A percentile compares a stretch with the other conserved stretches of the same genome.
Evolutionary conservation across 2,329 filamentous ascomycete genomes (phyloP).

Genomic region (Calonectria pauciramosa): DNA sequence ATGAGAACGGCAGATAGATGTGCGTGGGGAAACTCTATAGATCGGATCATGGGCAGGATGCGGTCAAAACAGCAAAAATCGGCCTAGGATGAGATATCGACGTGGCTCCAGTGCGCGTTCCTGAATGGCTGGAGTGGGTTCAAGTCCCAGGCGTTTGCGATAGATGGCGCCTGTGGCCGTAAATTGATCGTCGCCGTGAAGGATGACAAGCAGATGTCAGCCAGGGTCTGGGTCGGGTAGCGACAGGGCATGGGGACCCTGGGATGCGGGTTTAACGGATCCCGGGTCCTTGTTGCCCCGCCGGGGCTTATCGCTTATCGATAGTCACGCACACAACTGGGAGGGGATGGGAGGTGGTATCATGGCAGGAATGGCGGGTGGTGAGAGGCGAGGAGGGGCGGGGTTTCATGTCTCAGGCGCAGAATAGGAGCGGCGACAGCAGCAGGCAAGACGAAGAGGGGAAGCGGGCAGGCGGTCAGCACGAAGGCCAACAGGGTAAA

Average conservation of each 20-base stretch:
- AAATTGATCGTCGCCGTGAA: conserved; percentile 3
- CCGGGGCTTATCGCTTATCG: conserved; percentile 32
- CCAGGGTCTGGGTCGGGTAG: conserved; percentile 18
- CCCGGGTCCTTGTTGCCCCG: conserved; percentile 7
- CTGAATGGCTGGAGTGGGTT: not conserved
- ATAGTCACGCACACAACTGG: conserved; percentile 22
- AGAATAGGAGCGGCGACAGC: not conserved
- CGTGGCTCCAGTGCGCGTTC: not conserved
- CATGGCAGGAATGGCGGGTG: conserved; percentile 7
- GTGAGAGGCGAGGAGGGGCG: conserved; percentile 13
- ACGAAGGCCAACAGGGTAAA: not conserved
- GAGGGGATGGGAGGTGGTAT: not conserved
- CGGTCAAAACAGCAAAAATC: not conserved
- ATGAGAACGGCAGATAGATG: conserved; percentile 1
- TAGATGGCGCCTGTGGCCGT: not conserved
- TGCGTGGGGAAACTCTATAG: conserved; percentile 14
- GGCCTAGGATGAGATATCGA: not conserved
- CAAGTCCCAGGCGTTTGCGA: conserved; percentile 4
- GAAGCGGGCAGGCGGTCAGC: conserved; percentile 3
- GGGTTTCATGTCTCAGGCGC: conserved; percentile 1
- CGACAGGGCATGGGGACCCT: conserved; percentile 12
- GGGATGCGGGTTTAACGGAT: conserved; percentile 17
- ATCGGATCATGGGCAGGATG: not conserved
- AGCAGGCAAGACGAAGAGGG: not conserved
- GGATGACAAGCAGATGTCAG: conserved; percentile 17